A percentile compares a stretch with the other conserved stretches of the same genome.
Conservation (phyloP, 108 stramenopile genomes). For the Nitzschia putrida region DNA sequence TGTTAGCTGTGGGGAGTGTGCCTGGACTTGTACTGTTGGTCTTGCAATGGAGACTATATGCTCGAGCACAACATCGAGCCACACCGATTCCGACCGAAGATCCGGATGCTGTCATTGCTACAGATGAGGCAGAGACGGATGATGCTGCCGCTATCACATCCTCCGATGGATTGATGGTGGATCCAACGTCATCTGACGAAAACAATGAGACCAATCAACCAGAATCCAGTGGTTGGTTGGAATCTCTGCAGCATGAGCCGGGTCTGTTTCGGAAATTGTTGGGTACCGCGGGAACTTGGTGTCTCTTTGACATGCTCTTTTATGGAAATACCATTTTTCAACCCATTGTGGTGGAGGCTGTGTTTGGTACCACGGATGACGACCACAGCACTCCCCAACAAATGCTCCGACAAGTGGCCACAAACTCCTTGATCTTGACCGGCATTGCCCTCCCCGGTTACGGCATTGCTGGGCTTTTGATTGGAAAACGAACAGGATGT, state of each 20-base stretch:
- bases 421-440: constrained; percentile 45
- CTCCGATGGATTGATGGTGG: not conserved
- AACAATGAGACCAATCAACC: constrained; percentile 1
- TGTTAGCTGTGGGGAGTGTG: constrained; percentile 72
- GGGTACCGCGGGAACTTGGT: constrained; percentile 84
- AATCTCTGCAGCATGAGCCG: constrained; percentile 56
- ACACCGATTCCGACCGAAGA: constrained; percentile 8
- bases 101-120: not conserved
- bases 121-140: not conserved
- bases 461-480: constrained; percentile 56
- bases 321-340: constrained; percentile 90
- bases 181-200: not conserved
- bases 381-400: not conserved
- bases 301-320: constrained; percentile 85
- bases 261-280: constrained; percentile 64
- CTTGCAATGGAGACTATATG: constrained; percentile 33
- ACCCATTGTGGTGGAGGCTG: constrained; percentile 77
- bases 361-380: constrained; percentile 64
- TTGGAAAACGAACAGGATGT: constrained; percentile 51
- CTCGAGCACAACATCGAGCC: not conserved
- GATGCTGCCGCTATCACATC: not conserved
- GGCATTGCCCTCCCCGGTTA: constrained; percentile 84
- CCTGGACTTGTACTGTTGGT: constrained; percentile 62
- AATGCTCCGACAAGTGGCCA: constrained; percentile 30
- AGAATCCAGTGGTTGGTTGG: constrained; percentile 22